Base-by-base conservation (phyloP, 148 eudicot genomes). In the Talinum fruticosum region DNA sequence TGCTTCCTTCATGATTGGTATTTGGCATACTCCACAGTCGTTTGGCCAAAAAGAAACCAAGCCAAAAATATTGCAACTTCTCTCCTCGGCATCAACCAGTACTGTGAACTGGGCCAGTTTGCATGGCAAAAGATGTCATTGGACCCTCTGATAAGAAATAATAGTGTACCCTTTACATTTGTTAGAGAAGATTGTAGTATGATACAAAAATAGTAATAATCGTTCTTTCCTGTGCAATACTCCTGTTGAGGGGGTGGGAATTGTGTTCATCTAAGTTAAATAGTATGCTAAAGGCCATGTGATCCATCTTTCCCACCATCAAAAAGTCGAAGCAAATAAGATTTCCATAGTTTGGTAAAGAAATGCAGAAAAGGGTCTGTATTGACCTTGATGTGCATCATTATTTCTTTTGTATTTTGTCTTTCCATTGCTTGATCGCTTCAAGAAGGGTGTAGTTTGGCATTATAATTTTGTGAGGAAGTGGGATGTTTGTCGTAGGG, bases 351-450 rank as follows among this genome's bases (percentile, higher is more conserved):
- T 47, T 8, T 65, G 21, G 57, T 12, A 71, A 70, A 34, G 28
- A 38, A 66, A 65, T 47, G 23, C 74, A 24, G 3, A 26, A 45
- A 45, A 44, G 12, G 75, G 74, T n/a, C 59, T 15, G 34, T 26
- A 38, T 30, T 19, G n/a, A 71, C 24, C 33, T 53, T n/a, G 34
- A n/a, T 62, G 41, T 33, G 66, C 65, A 21, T 44, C 51, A 78
- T 74, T 61, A 67, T 61, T 51, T 74, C 18, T 64, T 34, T 57
- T 73, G 45, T 38, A 76, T 83, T 65, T 78, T 82, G n/a, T 85
- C 79, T 79, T 87, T 94, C 98, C 98, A 94, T 78, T 88, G 89
- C 74, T 78, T 82, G 68, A 94, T 90, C 57, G 97, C 98, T 78
- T 90, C 89, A 74, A 84, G 90, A 78, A 92, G 90, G 30, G 96